Percentiles rank a stretch among this genome's conserved stretches.
These are phyloP conservation scores for Silene noctiflora DNA, from an alignment of 179 eudicot genomes.

Conservation along the genomic window DNA sequence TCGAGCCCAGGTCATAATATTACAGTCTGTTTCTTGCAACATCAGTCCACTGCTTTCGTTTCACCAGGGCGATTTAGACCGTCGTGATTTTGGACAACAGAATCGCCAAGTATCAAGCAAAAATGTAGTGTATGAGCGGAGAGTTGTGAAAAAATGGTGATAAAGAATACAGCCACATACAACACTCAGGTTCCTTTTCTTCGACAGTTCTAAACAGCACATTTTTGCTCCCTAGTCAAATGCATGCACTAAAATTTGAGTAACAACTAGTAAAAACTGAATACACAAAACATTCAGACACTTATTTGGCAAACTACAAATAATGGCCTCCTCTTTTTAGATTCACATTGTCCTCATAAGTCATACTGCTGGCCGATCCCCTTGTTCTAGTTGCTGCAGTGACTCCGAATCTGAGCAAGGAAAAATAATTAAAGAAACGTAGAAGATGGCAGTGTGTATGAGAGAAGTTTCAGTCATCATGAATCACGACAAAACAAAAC, in stretches of 20 bases:
- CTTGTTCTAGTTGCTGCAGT: neutral
- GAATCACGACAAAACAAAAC: neutral
- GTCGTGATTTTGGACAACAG: too few relatives aligned
- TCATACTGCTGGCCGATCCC: neutral
- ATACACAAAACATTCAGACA: neutral
- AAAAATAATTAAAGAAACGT: neutral
- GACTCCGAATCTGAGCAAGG: neutral
- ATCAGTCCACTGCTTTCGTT: too few relatives aligned
- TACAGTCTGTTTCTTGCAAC: too few relatives aligned
- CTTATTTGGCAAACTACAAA: neutral
- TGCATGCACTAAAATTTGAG: slow-evolving; percentile 3
- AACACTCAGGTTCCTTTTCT: neutral
- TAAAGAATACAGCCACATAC: neutral
- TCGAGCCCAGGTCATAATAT: too few relatives aligned
- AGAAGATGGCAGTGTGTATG: neutral
- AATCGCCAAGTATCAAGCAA: neutral
- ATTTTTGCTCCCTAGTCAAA: slow-evolving; percentile 4
- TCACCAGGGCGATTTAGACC: too few relatives aligned
- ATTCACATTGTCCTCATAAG: neutral
- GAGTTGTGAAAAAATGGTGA: neutral
- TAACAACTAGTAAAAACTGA: neutral
- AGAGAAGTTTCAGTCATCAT: neutral
- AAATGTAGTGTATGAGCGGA: neutral
- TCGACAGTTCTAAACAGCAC: neutral
- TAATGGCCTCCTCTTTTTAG: neutral